Evolutionary conservation across 2,329 filamentous ascomycete genomes (phyloP).

Genomic region (Bipolaris victoriae): DNA sequence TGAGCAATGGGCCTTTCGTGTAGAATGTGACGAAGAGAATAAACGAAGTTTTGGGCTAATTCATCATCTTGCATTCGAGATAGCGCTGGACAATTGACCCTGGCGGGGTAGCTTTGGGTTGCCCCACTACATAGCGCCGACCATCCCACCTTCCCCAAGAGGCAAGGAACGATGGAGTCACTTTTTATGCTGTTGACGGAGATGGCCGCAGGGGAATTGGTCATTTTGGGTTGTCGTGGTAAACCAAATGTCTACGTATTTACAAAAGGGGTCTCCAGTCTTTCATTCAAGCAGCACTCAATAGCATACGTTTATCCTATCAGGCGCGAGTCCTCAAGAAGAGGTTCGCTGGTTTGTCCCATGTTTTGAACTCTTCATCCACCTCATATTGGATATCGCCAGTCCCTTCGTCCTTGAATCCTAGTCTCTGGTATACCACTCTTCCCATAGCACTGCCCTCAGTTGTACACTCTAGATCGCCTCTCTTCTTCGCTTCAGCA

Average conservation of each 20-base stretch:
- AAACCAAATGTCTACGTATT: slow-evolving; percentile 2
- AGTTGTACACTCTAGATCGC: slow-evolving; percentile 45
- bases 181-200: slow-evolving; percentile 15
- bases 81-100: slow-evolving; percentile 12
- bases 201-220: slow-evolving; percentile 19
- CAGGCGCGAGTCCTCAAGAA: slow-evolving; percentile 43
- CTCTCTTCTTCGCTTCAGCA: slow-evolving; percentile 43
- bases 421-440: slow-evolving; percentile 40
- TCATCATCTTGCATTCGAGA: background rate
- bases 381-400: slow-evolving; percentile 41
- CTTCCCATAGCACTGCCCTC: slow-evolving; percentile 47
- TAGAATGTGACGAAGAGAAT: background rate
- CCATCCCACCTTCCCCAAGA: slow-evolving; percentile 43
- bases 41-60: background rate
- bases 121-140: slow-evolving; percentile 32
- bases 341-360: slow-evolving; percentile 43
- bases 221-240: slow-evolving; percentile 1
- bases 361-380: slow-evolving; percentile 42
- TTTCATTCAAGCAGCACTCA: background rate
- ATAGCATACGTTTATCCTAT: background rate
- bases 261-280: background rate
- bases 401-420: slow-evolving; percentile 41
- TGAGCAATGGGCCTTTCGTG: background rate
- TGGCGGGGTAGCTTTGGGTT: slow-evolving; percentile 30
- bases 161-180: slow-evolving; percentile 24